Base-by-base conservation (phyloP, 768 basidiomycete genomes). In the Exidia glandulosa region DNA sequence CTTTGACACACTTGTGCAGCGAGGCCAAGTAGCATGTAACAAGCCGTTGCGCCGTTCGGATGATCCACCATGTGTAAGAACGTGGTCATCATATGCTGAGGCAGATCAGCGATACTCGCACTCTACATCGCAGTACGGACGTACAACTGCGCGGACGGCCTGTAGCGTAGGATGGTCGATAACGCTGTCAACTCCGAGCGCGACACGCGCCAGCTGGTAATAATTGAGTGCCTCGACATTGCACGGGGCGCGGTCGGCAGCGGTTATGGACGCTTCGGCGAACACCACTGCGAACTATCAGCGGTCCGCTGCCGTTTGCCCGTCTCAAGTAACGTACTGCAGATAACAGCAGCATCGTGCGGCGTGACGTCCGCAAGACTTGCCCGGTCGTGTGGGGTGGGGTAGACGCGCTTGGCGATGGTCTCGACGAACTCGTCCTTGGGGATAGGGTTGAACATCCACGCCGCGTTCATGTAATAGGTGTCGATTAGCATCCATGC, bases 191-290 rank as follows among this genome's bases (percentile, higher is more conserved):
- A 54, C 14, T 6, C 50, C 50, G 25, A 54, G 50, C 50, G 50
- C 50, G 19, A 54, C 85, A 61, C 82, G 79, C 3, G 84, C 83
- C 19, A 87, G 71, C 60, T 86, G 84, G 63, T 86, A 79, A 62
- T 83, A 87, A 66, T 85, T 85, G 67, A 86, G 83, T 1, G 85
- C 85, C 59, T 87, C 85, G 48, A 85, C 66, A 57, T 77, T 84
- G 66, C 86, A 86, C 0, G 84, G 78, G 19, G 80, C 73, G 36
- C 81, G 70, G n/a, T 74, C 69, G 2, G 76, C 75, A 65, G 86
- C 79, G 77, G 85, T 81, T 55, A 86, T 75, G 14, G 77, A 79
- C 2, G 84, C 85, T 62, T 86, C 81, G 0, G 85, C 82, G 9
- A 87, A 75, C 23, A 87, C 74, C 74, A 87, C 50, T 54, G 48